A percentile compares a stretch with the other conserved stretches of the same genome.
Evolutionary conservation across 192 early-diverging fungal genomes (phyloP).

Genomic region (Cladochytrium replicatum): DNA sequence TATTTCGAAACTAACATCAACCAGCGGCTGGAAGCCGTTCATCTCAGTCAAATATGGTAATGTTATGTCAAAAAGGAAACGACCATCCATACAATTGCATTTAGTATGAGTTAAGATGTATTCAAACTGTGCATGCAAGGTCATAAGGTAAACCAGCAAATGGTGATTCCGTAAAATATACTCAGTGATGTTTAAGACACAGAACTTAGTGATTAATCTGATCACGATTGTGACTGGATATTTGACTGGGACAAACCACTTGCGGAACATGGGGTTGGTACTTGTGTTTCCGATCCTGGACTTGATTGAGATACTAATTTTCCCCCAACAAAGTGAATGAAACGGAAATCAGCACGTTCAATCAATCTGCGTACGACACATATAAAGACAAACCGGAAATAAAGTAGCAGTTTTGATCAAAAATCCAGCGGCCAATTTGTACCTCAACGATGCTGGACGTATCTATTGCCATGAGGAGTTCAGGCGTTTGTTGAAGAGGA

Average conservation of each 20-base stretch:
- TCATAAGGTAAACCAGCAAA: slow-evolving; percentile 39
- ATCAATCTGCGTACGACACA: slow-evolving; percentile 51
- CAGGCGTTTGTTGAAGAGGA: too few relatives aligned
- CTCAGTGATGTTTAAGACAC: slow-evolving; percentile 44
- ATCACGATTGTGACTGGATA: slow-evolving; percentile 56
- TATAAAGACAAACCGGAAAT: slow-evolving; percentile 70
- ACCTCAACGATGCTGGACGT: too few relatives aligned
- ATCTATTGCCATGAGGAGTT: too few relatives aligned
- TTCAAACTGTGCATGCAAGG: slow-evolving; percentile 68
- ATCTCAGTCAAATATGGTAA: slow-evolving; percentile 57
- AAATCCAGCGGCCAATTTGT: too few relatives aligned
- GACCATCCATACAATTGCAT: neutral
- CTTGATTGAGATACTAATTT: neutral
- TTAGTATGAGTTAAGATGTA: slow-evolving; percentile 40
- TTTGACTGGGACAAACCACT: slow-evolving; percentile 45
- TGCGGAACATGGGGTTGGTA: slow-evolving; percentile 54
- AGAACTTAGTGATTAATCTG: slow-evolving; percentile 84
- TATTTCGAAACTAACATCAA: slow-evolving; percentile 44
- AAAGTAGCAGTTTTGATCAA: slow-evolving; percentile 55
- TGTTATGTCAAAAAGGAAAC: neutral
- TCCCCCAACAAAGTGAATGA: slow-evolving; percentile 50
- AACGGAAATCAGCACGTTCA: slow-evolving; percentile 78
- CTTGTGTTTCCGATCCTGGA: neutral
- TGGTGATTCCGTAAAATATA: neutral
- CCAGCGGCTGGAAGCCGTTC: slow-evolving; percentile 60